Evolutionary conservation across 805 yeast species (phyloP).

Genomic region (Saccharomycopsis fermentans): DNA sequence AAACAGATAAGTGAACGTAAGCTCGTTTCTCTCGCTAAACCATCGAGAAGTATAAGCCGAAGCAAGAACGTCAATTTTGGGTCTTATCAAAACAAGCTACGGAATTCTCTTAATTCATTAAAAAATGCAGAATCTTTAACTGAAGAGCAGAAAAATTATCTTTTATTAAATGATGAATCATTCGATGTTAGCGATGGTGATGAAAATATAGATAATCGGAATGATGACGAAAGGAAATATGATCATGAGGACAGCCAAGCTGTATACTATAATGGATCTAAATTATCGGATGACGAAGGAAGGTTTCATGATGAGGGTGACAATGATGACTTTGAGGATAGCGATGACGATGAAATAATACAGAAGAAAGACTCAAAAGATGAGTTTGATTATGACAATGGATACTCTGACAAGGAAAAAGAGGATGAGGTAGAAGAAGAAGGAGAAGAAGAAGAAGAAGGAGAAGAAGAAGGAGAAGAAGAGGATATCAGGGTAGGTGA

Average conservation of each 20-base stretch:
- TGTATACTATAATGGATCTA: slow-evolving; percentile 4
- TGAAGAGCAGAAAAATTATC: slow-evolving; percentile 15
- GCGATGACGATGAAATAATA: background rate
- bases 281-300: slow-evolving; percentile 14
- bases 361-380: background rate
- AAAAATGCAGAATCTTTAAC: slow-evolving; percentile 9
- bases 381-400: background rate
- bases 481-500: too few relatives aligned
- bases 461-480: slow-evolving; percentile 12
- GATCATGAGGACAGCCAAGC: slow-evolving; percentile 9
- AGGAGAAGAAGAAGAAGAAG: background rate
- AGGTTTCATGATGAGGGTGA: slow-evolving; percentile 16
- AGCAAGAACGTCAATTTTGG: slow-evolving; percentile 13
- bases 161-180: slow-evolving; percentile 8
- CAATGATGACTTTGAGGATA: slow-evolving; percentile 2
- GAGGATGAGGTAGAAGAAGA: slow-evolving; percentile 9
- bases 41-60: slow-evolving; percentile 14
- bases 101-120: slow-evolving; percentile 11
- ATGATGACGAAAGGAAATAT: slow-evolving; percentile 3
- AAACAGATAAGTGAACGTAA: slow-evolving; percentile 12
- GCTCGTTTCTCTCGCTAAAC: slow-evolving; percentile 5
- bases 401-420: slow-evolving; percentile 3
- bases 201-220: background rate
- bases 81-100: slow-evolving; percentile 14
- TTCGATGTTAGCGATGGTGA: slow-evolving; percentile 6